Evolutionary conservation across 192 early-diverging fungal species (phyloP), one percentile per base, ranked within the genome.

Genomic region (Backusella australiensis): DNA sequence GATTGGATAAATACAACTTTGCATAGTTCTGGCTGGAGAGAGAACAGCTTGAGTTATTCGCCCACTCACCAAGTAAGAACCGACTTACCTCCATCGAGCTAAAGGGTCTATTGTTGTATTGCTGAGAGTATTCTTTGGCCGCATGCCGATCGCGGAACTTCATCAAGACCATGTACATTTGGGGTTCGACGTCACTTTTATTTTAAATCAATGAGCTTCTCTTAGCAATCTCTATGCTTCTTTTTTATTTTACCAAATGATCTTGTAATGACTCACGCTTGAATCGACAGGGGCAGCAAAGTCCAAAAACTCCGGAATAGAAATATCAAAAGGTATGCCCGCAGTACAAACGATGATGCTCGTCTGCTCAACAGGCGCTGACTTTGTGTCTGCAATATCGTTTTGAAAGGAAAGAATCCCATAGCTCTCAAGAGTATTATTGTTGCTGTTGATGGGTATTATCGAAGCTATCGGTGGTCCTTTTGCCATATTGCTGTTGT

Each of bases 151-250:
- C 80, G 56, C 92, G 78, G 81, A 99, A 96, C 81, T 92, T 89
- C 81, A 98, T 85, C n/a, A 98, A 75, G 0, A 96, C 93, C 90
- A 98, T 92, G 81, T 94, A 96, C 68, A 93, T 90, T 78, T 94
- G 96, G 15, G 94, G 94, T 1, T 91, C 83, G 49, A 86, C 75
- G 82, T 99, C 96, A 35, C 94, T 88, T 53, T 14, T 17, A 39
- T 8, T 39, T 39, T 39, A 39, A 32, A 32, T 0, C 32, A 32
- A 32, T 32, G 32, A 32, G 32, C 32, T 32, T 32, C 32, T 32
- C 32, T 32, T 2, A 32, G 0, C 32, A 32, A 32, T 39, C 38
- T 39, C 9, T 1, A 11, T 38, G 38, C 11, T 17, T 44, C 14
- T 44, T 44, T 14, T 6, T 44, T 44, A 19, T 19, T 34, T 71